Base-by-base conservation (phyloP, 805 yeast genomes). In the Ogataea ganodermae region DNA sequence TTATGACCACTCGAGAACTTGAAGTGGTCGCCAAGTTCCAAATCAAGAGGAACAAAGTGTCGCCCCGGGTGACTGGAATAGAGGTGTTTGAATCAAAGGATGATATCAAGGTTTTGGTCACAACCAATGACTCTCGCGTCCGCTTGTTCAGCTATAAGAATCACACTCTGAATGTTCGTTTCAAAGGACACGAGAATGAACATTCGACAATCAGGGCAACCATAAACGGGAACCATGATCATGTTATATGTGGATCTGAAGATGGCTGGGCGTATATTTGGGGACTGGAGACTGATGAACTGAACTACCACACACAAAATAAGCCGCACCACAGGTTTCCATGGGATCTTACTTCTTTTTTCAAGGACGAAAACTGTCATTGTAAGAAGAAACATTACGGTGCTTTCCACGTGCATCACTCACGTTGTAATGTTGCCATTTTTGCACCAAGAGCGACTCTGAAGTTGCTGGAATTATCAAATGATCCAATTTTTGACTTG, bases 241-340 rank as follows among this genome's bases (percentile, higher is more conserved):
- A 78, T 58, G 75, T 90, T 5, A 75, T 90, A 7, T 74, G 86
- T 6, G 96, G 96, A 0, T 86, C 95, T 10, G 97, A 91, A 62
- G 94, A 91, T 67, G 89, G 87, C 56, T 82, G 90, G 82, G 79
- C 87, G 12, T 91, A 90, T 60, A 69, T 88, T 10, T 92, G 98
- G 98, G 75, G 77, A 46, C 65, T 76, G 14, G 50, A 55, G 24
- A 26, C 39, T 4, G 54, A 48, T 6, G 50, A 45, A 13, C 4
- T 55, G 3, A 28, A 42, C 7, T 21, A 45, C 10, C n/a, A 24
- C 12, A 47, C 46, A 13, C 26, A 38, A 8, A 28, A 31, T 18
- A 51, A 49, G 40, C 30, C 48, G 45, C 59, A 66, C 28, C 56
- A 69, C 68, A 54, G 76, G 69, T 60, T 73, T 64, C 53, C 69